These are phyloP conservation scores for Arthromyces matolae DNA, from an alignment of 768 basidiomycete species.

Conservation along the genomic window DNA sequence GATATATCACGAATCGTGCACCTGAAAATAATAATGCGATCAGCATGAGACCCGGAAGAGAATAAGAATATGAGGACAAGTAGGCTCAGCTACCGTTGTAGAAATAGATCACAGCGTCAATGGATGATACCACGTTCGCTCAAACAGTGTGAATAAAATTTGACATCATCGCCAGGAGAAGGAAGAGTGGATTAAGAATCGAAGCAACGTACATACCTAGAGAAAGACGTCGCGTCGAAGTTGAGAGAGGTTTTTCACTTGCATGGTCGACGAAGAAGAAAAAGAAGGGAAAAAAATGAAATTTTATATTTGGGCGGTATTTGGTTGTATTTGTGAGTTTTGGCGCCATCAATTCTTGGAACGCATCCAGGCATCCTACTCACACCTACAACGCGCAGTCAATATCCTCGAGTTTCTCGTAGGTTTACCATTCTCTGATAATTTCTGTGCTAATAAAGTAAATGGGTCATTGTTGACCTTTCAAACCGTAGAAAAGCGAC, in stretches of 20 bases:
- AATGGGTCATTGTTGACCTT: too few species aligned
- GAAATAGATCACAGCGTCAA: slow-evolving; percentile 51
- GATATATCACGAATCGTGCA: slow-evolving; percentile 2
- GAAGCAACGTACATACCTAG: too few species aligned
- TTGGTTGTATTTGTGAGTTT: slow-evolving; percentile 17
- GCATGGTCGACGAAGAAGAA: too few species aligned
- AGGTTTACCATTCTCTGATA: background rate
- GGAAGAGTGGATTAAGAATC: slow-evolving; percentile 22
- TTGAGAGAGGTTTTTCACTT: too few species aligned
- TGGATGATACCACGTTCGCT: slow-evolving; percentile 40
- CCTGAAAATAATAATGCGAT: slow-evolving; percentile 5
- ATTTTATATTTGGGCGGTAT: slow-evolving; percentile 13
- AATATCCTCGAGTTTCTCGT: too few species aligned
- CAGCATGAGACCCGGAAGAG: background rate
- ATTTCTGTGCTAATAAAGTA: too few species aligned
- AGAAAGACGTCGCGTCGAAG: too few species aligned
- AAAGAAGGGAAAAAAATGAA: background rate
- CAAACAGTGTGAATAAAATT: slow-evolving; percentile 75
- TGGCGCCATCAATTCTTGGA: slow-evolving; percentile 11
- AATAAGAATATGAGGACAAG: slow-evolving; percentile 5
- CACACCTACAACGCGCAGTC: too few species aligned
- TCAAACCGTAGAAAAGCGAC: too few species aligned
- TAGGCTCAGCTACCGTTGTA: slow-evolving; percentile 85
- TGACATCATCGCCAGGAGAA: slow-evolving; percentile 46
- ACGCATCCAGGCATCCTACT: too few species aligned